Percentiles rank a stretch among this genome's conserved stretches.
Conservation (phyloP, 2,329 filamentous ascomycete species). For the Beauveria rudraprayagi region DNA sequence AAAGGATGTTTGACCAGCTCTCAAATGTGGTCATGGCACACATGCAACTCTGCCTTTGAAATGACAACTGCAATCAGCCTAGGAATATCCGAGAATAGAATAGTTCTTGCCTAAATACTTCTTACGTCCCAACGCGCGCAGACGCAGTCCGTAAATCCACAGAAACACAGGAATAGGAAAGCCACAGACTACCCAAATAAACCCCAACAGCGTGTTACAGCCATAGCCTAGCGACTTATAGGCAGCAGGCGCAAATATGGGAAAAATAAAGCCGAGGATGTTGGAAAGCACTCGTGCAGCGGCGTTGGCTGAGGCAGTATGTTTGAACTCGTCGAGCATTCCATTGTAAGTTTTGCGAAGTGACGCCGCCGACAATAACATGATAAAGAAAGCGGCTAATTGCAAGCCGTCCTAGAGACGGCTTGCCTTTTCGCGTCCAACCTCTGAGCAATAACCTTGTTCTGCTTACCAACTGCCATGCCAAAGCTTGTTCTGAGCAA, state of each 20-base stretch:
- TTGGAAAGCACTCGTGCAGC: conserved; percentile 15
- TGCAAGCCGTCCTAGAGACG: too few relatives aligned
- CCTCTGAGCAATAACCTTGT: too few relatives aligned
- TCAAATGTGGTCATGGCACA: neutral
- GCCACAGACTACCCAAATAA: neutral
- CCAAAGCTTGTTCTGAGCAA: too few relatives aligned
- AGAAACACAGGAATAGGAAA: neutral
- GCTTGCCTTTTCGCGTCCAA: too few relatives aligned
- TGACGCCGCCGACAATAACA: conserved; percentile 54
- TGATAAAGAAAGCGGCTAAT: too few relatives aligned
- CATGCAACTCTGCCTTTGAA: neutral
- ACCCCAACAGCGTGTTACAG: conserved; percentile 4
- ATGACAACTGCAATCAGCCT: too few relatives aligned
- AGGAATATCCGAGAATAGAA: too few relatives aligned
- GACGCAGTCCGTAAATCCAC: neutral
- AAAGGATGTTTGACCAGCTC: conserved; percentile 8
- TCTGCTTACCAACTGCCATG: too few relatives aligned
- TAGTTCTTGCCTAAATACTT: too few relatives aligned
- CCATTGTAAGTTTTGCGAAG: conserved; percentile 55
- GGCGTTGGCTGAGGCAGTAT: conserved; percentile 15
- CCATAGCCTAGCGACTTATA: conserved; percentile 16
- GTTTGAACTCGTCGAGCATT: conserved; percentile 19
- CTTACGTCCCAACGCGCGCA: neutral
- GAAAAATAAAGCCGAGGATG: conserved; percentile 15
- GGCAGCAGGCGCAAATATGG: conserved; percentile 16